Percentiles rank a stretch among this genome's conserved stretches.
Evolutionary conservation across 169 alveolate genomes (phyloP).

Genomic region (Perkinsus marinus): DNA sequence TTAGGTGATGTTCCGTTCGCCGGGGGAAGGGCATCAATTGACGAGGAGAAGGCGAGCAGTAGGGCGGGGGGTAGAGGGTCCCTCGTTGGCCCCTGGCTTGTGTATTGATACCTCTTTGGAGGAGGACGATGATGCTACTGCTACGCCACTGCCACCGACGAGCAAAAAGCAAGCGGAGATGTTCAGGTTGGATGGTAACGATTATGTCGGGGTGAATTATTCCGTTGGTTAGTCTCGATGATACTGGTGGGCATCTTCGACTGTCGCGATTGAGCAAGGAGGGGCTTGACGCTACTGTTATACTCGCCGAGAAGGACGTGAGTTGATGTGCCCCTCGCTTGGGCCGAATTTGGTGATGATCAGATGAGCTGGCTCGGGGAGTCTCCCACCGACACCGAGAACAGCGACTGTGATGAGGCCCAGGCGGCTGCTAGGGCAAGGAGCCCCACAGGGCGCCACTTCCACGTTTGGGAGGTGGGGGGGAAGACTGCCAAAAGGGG

Average conservation of each 20-base stretch:
- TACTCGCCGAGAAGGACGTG: not conserved
- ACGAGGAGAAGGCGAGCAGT: not conserved
- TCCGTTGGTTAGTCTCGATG: not conserved
- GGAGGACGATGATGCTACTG: not conserved
- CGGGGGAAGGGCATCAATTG: not conserved
- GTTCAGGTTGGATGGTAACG: not conserved
- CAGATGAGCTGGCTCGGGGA: not conserved
- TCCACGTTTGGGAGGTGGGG: not conserved
- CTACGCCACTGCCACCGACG: not conserved
- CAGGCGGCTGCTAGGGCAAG: not conserved
- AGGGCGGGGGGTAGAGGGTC: too few relatives aligned
- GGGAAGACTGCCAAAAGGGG: not conserved
- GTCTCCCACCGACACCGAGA: not conserved
- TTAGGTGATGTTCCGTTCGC: not conserved
- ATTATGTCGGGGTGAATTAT: not conserved
- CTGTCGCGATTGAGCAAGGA: not conserved
- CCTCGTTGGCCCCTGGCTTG: too few relatives aligned
- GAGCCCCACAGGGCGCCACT: not conserved
- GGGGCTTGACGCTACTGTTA: not conserved
- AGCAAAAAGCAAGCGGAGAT: not conserved
- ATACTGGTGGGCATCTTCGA: not conserved
- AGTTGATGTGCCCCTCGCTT: not conserved
- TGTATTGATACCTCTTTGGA: not conserved
- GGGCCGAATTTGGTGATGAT: not conserved
- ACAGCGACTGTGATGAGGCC: not conserved